Conservation (phyloP, 768 basidiomycete genomes). For the Suillus occidentalis region DNA sequence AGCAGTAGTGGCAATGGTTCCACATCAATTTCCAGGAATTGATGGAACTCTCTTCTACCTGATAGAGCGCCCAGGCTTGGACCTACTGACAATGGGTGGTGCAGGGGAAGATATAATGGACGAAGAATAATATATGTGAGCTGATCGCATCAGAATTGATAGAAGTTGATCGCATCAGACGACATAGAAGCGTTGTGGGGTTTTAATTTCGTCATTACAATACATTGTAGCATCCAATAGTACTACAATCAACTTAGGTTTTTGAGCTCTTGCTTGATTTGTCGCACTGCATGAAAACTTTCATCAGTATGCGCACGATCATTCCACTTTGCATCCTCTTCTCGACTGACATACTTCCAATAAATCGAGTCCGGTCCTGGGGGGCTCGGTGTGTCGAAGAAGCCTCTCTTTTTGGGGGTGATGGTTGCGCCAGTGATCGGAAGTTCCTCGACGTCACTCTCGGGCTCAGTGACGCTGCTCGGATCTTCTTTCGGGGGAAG, state of each 20-base stretch:
- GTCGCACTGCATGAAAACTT: neutral
- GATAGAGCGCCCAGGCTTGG: conserved; percentile 26
- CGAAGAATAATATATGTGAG: too few relatives aligned
- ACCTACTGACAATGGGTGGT: conserved; percentile 2
- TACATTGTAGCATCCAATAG: too few relatives aligned
- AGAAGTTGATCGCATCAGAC: too few relatives aligned
- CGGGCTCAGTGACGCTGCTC: too few relatives aligned
- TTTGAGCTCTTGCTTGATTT: neutral
- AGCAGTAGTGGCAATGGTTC: conserved; percentile 25
- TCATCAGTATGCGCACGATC: neutral
- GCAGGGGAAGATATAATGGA: neutral
- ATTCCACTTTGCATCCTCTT: neutral
- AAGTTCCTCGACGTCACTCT: too few relatives aligned
- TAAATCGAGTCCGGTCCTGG: neutral
- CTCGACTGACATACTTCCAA: neutral
- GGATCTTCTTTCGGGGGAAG: too few relatives aligned
- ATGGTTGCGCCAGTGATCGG: too few relatives aligned
- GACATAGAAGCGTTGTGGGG: too few relatives aligned
- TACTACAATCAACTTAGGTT: too few relatives aligned
- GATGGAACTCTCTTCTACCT: conserved; percentile 20
- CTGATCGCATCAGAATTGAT: too few relatives aligned
- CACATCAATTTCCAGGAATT: conserved; percentile 13
- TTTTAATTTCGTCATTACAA: too few relatives aligned
- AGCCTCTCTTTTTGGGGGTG: too few relatives aligned
- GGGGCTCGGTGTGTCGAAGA: neutral